Percentiles rank a stretch among this genome's conserved stretches.
Evolutionary conservation across 106 monocot genomes (phyloP).

Genomic region (Amphibolis antarctica): DNA sequence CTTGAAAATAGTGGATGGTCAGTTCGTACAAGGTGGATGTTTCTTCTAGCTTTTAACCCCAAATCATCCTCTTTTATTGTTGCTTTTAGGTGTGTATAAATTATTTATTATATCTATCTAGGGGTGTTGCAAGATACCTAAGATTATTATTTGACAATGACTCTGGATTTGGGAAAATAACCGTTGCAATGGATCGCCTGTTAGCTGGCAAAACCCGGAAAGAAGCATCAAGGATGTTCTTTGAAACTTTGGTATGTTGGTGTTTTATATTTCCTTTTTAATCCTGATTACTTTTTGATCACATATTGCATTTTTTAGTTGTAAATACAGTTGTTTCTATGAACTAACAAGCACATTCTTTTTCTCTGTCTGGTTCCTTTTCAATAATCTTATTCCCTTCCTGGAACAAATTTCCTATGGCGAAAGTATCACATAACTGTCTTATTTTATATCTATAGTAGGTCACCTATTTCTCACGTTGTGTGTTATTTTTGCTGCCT

Average conservation of each 20-base stretch:
- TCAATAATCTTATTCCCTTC: neutral
- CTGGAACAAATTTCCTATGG: too few species aligned
- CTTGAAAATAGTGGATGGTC: slow-evolving; percentile 93
- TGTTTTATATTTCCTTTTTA: slow-evolving; percentile 1
- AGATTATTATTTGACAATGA: slow-evolving; percentile 81
- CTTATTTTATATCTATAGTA: too few species aligned
- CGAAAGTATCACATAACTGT: too few species aligned
- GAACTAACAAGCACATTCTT: neutral
- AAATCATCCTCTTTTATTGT: neutral
- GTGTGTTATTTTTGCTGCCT: too few species aligned
- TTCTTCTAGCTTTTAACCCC: neutral
- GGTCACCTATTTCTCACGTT: too few species aligned
- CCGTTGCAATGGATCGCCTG: slow-evolving; percentile 58
- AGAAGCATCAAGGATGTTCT: slow-evolving; percentile 99
- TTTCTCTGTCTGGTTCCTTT: neutral
- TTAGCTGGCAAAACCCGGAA: slow-evolving; percentile 86
- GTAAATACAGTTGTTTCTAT: neutral
- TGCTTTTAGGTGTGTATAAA: neutral
- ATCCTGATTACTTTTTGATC: neutral
- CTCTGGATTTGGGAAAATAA: slow-evolving; percentile 48
- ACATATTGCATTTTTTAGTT: neutral
- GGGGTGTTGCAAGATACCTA: slow-evolving; percentile 84
- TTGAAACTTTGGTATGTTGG: slow-evolving; percentile 85
- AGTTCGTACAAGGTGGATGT: slow-evolving; percentile 70
- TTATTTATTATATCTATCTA: slow-evolving; percentile 6